phyloP scores from a whole-genome alignment of 2,329 filamentous ascomycete genomes.

The Colletotrichum somersetense region DNA sequence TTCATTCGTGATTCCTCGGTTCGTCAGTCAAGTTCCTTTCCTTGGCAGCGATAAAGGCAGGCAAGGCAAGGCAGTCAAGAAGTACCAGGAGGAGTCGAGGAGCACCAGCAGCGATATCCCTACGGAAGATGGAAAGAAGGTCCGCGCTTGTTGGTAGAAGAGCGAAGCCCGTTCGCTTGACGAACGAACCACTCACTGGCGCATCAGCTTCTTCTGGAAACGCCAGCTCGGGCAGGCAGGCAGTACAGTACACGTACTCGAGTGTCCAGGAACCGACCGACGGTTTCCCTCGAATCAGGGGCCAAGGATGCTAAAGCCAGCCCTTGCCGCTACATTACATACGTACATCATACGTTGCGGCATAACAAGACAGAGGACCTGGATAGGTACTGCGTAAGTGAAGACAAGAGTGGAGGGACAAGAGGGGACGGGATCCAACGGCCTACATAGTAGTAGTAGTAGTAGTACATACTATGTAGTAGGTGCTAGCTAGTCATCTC shows the following conservation, averaged over 20 bases:
- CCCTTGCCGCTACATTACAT: not conserved
- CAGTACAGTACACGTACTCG: not conserved
- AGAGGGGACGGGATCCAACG: slow-evolving; percentile 7
- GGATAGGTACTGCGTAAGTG: slow-evolving; percentile 1
- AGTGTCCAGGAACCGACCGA: not conserved
- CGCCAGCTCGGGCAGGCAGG: slow-evolving; percentile 11
- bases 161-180: not conserved
- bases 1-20: slow-evolving; percentile 17
- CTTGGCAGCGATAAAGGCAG: slow-evolving; percentile 28
- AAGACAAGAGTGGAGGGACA: not conserved
- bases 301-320: slow-evolving; percentile 27
- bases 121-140: slow-evolving; percentile 21
- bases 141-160: slow-evolving; percentile 2
- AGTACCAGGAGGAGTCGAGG: slow-evolving; percentile 2
- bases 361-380: slow-evolving; percentile 2
- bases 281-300: slow-evolving; percentile 9
- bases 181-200: not conserved
- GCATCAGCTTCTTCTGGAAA: slow-evolving; percentile 13
- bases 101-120: slow-evolving; percentile 20
- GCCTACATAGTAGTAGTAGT: not conserved
- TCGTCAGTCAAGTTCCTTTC: slow-evolving; percentile 13
- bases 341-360: not conserved
- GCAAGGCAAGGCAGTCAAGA: not conserved
- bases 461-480: too few relatives aligned
- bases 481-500: slow-evolving; percentile 6